These are phyloP conservation scores for Dimargaris cristalligena DNA, from an alignment of 192 early-diverging fungal species.

Conservation along the genomic window DNA sequence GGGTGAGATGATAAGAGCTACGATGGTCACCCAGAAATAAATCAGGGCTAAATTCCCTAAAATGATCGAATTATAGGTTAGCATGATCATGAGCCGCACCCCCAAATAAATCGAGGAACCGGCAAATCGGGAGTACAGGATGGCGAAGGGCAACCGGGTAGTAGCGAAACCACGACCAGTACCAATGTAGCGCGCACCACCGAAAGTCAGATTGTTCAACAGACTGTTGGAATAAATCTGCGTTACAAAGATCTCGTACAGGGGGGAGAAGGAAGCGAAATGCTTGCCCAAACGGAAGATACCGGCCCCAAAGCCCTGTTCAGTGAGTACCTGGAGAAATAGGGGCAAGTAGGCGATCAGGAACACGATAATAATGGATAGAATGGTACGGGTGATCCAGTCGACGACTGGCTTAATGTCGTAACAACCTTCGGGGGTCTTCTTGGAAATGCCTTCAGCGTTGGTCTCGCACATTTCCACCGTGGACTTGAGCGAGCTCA, in stretches of 20 bases:
- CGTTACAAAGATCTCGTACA: constrained; percentile 77
- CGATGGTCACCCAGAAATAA: constrained; percentile 70
- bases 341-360: constrained; percentile 66
- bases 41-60: constrained; percentile 54
- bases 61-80: constrained; percentile 53
- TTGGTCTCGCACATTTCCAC: constrained; percentile 39
- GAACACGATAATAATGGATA: constrained; percentile 66
- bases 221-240: constrained; percentile 71
- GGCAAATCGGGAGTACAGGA: constrained; percentile 59
- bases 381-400: constrained; percentile 67
- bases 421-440: constrained; percentile 41
- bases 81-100: constrained; percentile 44
- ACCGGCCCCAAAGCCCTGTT: constrained; percentile 58
- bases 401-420: constrained; percentile 54
- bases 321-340: constrained; percentile 68
- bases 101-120: constrained; percentile 62
- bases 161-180: constrained; percentile 78
- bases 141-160: constrained; percentile 49
- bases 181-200: constrained; percentile 70
- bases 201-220: constrained; percentile 59
- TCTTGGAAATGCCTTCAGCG: constrained; percentile 31
- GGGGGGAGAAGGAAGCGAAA: constrained; percentile 60
- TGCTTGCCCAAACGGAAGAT: constrained; percentile 58
- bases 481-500: constrained; percentile 49
- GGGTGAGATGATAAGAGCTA: constrained; percentile 59